Evolutionary conservation across 805 yeast genomes (phyloP).

Genomic region (Monosporozyma unispora): DNA sequence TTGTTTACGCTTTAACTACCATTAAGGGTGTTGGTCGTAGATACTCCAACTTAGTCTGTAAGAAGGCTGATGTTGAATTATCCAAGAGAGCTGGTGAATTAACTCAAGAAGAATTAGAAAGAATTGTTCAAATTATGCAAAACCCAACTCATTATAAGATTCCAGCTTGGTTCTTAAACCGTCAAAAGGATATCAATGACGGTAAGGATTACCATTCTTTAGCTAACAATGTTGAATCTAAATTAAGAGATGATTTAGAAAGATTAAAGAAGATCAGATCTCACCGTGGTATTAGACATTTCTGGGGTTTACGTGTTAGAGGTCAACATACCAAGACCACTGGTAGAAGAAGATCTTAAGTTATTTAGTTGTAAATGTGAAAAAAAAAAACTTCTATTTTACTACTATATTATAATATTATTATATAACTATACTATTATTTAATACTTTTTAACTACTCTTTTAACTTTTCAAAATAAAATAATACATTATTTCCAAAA

Average conservation of each 20-base stretch:
- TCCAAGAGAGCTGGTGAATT: constrained; percentile 99
- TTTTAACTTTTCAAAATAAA: neutral
- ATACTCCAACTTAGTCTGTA: constrained; percentile 99
- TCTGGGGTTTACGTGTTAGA: constrained; percentile 99
- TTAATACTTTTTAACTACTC: neutral
- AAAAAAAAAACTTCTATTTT: neutral
- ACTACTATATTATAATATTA: neutral
- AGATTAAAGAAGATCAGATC: constrained; percentile 99
- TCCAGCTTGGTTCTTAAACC: constrained; percentile 99
- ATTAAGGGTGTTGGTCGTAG: constrained; percentile 99
- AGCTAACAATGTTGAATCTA: constrained; percentile 98
- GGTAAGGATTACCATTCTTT: constrained; percentile 99
- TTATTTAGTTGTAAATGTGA: no score
- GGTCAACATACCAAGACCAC: constrained; percentile 99
- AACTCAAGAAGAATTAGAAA: constrained; percentile 99
- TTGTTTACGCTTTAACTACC: constrained; percentile 99
- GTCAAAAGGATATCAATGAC: constrained; percentile 96
- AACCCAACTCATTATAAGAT: constrained; percentile 99
- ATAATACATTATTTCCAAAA: no score
- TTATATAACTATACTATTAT: neutral
- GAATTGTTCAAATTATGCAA: constrained; percentile 99
- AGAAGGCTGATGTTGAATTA: constrained; percentile 99
- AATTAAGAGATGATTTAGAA: constrained; percentile 99
- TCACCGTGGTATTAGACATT: constrained; percentile 99
- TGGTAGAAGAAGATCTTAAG: constrained; percentile 71